Base-by-base conservation (phyloP, 2,329 filamentous ascomycete genomes). In the Sporothrix dimorphospora region DNA sequence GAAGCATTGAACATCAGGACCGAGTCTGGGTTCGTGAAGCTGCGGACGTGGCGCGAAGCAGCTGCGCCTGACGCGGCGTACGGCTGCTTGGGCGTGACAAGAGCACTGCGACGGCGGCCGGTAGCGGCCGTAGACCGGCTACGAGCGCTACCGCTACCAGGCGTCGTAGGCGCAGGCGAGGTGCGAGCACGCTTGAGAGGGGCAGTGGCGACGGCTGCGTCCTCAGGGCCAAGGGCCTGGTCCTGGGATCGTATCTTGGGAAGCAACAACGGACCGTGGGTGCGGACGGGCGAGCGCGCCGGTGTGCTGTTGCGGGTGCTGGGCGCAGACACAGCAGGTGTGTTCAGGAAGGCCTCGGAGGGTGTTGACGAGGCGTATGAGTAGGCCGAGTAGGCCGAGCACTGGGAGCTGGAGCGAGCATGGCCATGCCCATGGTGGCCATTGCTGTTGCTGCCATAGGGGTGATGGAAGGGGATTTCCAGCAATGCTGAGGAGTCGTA, bases 191-290 rank as follows among this genome's bases (percentile, higher is more conserved):
- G 87, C 81, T 91, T 89, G 61, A 40, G 80, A 79, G 69, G 85
- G 83, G 67, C 45, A 2, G n/a, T 21, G 6, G 73, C 65, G 75
- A 90, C 30, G 27, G 73, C 73, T 55, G 83, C 84, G 51, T 84
- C 83, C 53, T 87, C 87, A 75, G 30, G 16, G 6, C 90, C 89
- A 74, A 94, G 88, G 74, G 91, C 86, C 81, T 95, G 92, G 82
- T 97, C 94, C 82, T 96, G 94, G 53, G 89, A 89, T 74, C 94
- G 89, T 83, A 97, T 94, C 86, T 94, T 96, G 78, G 94, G 94
- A 42, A 97, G 86, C 73, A 97, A 85, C 66, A 93, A 85, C 69
- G 93, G 93, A 69, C 93, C 93, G 82, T 94, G 91, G 74, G 93
- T 91, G 74, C 90, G 88, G 76, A 94, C 88, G 73, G 93, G 92